Conservation (phyloP, 257 asterid genomes). For the Thymus quinquecostatus region DNA sequence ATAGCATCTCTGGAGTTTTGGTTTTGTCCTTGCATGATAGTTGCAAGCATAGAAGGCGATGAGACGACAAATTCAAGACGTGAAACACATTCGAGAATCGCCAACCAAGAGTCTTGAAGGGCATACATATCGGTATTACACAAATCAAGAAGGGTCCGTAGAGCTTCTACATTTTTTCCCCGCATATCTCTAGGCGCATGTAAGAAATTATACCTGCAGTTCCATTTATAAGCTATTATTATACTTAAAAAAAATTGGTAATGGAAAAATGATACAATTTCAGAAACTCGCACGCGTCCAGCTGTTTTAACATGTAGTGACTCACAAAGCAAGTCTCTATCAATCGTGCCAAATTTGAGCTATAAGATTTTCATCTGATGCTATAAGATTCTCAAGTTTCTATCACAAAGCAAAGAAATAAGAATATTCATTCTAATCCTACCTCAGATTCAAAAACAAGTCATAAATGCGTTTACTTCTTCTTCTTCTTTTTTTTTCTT, state of each 20-base stretch:
- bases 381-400: too few species aligned
- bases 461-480: slow-evolving; percentile 4
- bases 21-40: slow-evolving; percentile 93
- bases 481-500: too few species aligned
- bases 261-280: slow-evolving; percentile 9
- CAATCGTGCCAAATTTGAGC: background rate
- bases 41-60: slow-evolving; percentile 81
- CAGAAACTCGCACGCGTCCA: background rate
- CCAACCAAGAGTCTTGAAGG: slow-evolving; percentile 92
- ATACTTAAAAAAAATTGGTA: slow-evolving; percentile 19
- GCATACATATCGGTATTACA: slow-evolving; percentile 79
- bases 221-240: slow-evolving; percentile 30
- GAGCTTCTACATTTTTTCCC: slow-evolving; percentile 93
- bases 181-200: slow-evolving; percentile 98
- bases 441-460: background rate
- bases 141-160: slow-evolving; percentile 72
- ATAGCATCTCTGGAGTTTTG: slow-evolving; percentile 84
- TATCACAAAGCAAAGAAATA: too few species aligned
- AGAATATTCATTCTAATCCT: too few species aligned
- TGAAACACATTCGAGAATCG: slow-evolving; percentile 90
- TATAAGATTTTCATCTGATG: too few species aligned
- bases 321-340: background rate
- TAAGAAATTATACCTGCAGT: slow-evolving; percentile 82
- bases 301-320: slow-evolving; percentile 11
- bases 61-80: slow-evolving; percentile 94